phyloP scores from a whole-genome alignment of 805 yeast genomes.

The Yamadazyma olivae region DNA sequence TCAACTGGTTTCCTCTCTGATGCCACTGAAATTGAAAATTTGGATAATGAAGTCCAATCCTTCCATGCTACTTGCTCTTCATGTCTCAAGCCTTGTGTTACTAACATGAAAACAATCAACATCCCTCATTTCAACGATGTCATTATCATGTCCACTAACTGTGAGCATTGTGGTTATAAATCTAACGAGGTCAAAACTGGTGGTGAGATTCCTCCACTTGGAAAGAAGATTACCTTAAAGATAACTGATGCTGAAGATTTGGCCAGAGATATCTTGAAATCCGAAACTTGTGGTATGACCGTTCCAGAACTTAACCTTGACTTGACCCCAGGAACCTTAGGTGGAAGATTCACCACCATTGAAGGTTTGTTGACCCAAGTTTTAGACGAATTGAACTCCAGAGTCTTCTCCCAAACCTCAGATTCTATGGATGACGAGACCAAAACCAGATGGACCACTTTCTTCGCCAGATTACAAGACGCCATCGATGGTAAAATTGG shows the following conservation, averaged over 20 bases:
- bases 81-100: slow-evolving; percentile 76
- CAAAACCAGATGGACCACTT: slow-evolving; percentile 76
- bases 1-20: slow-evolving; percentile 61
- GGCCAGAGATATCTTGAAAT: slow-evolving; percentile 89
- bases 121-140: slow-evolving; percentile 99
- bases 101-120: slow-evolving; percentile 95
- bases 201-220: slow-evolving; percentile 88
- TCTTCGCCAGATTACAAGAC: slow-evolving; percentile 68
- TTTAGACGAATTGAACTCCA: slow-evolving; percentile 77
- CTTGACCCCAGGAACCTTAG: slow-evolving; percentile 92
- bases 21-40: slow-evolving; percentile 78
- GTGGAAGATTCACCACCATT: slow-evolving; percentile 96
- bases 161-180: slow-evolving; percentile 91
- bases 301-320: slow-evolving; percentile 90
- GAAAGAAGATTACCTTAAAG: slow-evolving; percentile 66
- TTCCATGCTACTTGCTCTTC: slow-evolving; percentile 91
- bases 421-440: slow-evolving; percentile 87
- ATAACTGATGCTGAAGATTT: slow-evolving; percentile 91
- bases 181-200: slow-evolving; percentile 98
- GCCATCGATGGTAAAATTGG: slow-evolving; percentile 80
- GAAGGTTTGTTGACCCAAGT: slow-evolving; percentile 93
- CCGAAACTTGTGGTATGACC: slow-evolving; percentile 84
- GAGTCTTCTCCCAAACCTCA: slow-evolving; percentile 82
- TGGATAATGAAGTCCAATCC: slow-evolving; percentile 86
- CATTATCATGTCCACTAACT: slow-evolving; percentile 90